Evolutionary conservation across 208 protist genomes (phyloP).

Genomic region (Trypanosoma conorhini): DNA sequence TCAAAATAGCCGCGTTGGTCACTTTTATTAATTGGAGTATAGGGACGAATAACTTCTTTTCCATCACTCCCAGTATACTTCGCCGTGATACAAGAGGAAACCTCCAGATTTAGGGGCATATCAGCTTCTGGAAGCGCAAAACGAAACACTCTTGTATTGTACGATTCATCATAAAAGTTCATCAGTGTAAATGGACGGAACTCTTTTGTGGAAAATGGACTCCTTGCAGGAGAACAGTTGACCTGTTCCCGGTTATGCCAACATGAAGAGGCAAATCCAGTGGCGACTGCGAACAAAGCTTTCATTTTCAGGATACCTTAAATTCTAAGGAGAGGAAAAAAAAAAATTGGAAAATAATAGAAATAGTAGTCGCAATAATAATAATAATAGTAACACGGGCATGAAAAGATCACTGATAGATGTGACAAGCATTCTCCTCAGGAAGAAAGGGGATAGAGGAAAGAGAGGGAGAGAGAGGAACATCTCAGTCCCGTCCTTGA

Average conservation of each 20-base stretch:
- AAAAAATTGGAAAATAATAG: constrained; percentile 11
- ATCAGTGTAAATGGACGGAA: constrained; percentile 79
- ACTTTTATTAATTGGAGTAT: constrained; percentile 79
- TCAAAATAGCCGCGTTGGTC: constrained; percentile 91
- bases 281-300: constrained; percentile 45
- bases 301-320: constrained; percentile 76
- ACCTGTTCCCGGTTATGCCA: constrained; percentile 45
- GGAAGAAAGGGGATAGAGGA: constrained; percentile 1
- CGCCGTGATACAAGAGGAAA: constrained; percentile 76
- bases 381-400: background rate
- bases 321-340: constrained; percentile 3
- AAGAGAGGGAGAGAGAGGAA: no score
- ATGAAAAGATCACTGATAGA: background rate
- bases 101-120: constrained; percentile 78
- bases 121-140: constrained; percentile 85
- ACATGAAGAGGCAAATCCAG: constrained; percentile 56
- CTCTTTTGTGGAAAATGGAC: constrained; percentile 76
- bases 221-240: constrained; percentile 41
- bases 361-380: background rate
- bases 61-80: constrained; percentile 76
- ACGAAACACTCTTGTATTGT: constrained; percentile 88
- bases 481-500: background rate
- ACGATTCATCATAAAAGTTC: constrained; percentile 82
- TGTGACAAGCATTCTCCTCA: background rate
- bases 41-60: constrained; percentile 83